Evolutionary conservation across 257 asterid species (phyloP).

Genomic region (Solanum clarkiae): DNA sequence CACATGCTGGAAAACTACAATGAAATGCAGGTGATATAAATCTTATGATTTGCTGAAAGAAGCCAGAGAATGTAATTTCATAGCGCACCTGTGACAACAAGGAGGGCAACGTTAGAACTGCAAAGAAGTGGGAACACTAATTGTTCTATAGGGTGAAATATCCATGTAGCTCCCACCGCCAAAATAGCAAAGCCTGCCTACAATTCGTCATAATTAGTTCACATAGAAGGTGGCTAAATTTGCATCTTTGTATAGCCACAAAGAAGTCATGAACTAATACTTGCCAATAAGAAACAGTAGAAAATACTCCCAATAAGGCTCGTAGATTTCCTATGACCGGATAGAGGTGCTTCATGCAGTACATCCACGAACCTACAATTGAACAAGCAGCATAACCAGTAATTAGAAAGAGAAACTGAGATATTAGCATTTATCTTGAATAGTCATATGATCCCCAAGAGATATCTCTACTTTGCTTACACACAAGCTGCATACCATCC

Average conservation of each 20-base stretch:
- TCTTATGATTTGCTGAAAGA: background rate
- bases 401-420: background rate
- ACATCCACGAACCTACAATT: slow-evolving; percentile 75
- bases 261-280: slow-evolving; percentile 16
- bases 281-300: slow-evolving; percentile 78
- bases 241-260: background rate
- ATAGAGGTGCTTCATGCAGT: slow-evolving; percentile 89
- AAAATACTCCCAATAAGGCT: slow-evolving; percentile 62
- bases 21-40: background rate
- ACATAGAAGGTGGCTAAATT: background rate
- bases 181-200: slow-evolving; percentile 96
- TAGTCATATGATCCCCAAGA: background rate
- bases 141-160: slow-evolving; percentile 42
- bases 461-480: background rate
- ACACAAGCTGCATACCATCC: background rate
- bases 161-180: slow-evolving; percentile 73
- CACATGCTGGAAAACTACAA: background rate
- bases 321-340: slow-evolving; percentile 86
- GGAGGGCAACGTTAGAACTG: slow-evolving; percentile 67
- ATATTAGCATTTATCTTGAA: background rate
- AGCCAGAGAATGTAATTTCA: background rate
- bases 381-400: slow-evolving; percentile 1
- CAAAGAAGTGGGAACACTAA: slow-evolving; percentile 67
- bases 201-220: slow-evolving; percentile 30
- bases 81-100: slow-evolving; percentile 59